These are phyloP conservation scores for Fusarium euwallaceae DNA, from an alignment of 2,329 filamentous ascomycete species.

Conservation along the genomic window DNA sequence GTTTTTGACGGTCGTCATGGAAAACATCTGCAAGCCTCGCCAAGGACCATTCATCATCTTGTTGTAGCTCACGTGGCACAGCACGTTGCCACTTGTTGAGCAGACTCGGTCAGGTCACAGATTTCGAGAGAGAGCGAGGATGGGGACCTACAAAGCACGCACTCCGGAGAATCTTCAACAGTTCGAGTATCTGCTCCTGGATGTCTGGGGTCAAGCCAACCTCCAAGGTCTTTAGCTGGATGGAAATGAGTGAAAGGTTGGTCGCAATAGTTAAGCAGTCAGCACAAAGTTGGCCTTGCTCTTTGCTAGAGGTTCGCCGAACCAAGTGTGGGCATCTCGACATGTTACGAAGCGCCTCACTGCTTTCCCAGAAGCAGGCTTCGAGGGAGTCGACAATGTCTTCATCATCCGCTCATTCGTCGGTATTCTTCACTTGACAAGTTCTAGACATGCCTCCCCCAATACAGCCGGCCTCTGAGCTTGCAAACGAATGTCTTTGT, in stretches of 20 bases:
- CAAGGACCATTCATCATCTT: too few relatives aligned
- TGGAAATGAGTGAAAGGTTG: not conserved
- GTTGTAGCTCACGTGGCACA: too few relatives aligned
- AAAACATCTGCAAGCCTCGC: too few relatives aligned
- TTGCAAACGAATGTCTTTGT: not conserved
- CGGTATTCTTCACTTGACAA: too few relatives aligned
- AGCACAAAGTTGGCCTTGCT: not conserved
- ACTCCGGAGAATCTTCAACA: not conserved
- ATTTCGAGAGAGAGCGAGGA: too few relatives aligned
- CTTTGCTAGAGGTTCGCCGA: not conserved
- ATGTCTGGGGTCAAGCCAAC: not conserved
- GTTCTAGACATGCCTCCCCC: not conserved
- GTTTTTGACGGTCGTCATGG: too few relatives aligned
- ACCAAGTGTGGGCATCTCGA: not conserved
- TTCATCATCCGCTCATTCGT: too few relatives aligned
- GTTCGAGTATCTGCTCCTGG: not conserved
- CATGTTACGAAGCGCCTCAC: not conserved
- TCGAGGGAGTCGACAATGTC: not conserved
- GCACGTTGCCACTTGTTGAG: too few relatives aligned
- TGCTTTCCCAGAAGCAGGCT: not conserved
- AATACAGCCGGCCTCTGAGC: rapidly evolving
- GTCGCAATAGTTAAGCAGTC: not conserved
- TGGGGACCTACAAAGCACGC: not conserved
- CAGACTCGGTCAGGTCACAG: too few relatives aligned
- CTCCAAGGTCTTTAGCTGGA: not conserved